Conservation (phyloP, 805 yeast species). For the Lipomyces spencermartinsiae region DNA sequence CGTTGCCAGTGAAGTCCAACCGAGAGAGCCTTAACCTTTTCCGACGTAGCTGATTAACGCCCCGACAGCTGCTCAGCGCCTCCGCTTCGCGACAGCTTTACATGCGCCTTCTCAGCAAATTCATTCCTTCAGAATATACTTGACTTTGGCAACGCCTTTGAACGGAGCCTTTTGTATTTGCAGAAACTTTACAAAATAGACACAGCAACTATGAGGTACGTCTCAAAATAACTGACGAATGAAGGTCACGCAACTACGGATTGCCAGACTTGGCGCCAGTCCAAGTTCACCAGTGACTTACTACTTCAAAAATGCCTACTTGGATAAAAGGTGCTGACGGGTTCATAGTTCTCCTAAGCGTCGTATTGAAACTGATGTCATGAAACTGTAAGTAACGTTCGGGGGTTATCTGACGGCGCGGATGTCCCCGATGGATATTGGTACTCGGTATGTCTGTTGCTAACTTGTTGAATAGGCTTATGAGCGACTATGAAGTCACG, state of each 20-base stretch:
- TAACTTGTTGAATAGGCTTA: constrained; percentile 54
- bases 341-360: constrained; percentile 67
- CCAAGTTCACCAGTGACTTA: neutral
- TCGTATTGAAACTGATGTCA: constrained; percentile 92
- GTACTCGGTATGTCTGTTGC: neutral
- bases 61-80: neutral
- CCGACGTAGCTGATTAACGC: neutral
- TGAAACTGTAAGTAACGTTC: constrained; percentile 73
- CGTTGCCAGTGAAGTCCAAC: neutral
- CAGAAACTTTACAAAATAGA: neutral
- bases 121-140: neutral
- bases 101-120: neutral
- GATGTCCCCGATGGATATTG: too few relatives aligned
- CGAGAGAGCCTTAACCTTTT: too few relatives aligned
- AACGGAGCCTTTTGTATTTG: neutral
- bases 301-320: neutral
- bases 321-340: neutral
- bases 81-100: neutral
- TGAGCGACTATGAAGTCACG: constrained; percentile 90
- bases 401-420: neutral
- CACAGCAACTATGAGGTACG: neutral
- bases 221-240: neutral
- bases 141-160: neutral
- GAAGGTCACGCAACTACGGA: neutral
- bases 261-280: neutral